Evolutionary conservation across 257 asterid genomes (phyloP), one percentile per base, ranked within the genome.

Genomic region (Solanum appendiculatum): DNA sequence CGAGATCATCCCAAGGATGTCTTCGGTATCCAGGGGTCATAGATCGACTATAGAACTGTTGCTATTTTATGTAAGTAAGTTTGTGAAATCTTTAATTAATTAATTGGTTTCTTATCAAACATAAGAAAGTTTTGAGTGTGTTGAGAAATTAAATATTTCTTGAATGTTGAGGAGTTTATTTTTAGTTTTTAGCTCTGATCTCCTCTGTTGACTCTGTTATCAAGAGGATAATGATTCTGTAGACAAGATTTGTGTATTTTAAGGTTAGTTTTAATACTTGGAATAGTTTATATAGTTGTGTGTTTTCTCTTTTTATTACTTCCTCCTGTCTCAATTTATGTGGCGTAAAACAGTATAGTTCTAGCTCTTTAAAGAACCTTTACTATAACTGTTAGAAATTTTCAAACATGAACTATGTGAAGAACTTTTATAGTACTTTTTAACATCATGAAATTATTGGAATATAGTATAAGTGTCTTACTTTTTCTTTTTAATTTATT

Each of bases 151-250:
- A 10, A 23, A n/a, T 23, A 58, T 92, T 89, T 89, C 88, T 90
- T 81, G 95, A 87, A 64, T 88, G 87, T 89, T 81, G 95, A 87
- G 70, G 86, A 68, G 80, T 92, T 91, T 94, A 93, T 91, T 75
- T 74, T n/a, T 23, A 21, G 56, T 23, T 39, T 44, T 10, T 12
- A 21, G 31, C 33, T 75, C 1, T 75, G 34, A 39, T 75, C 58
- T n/a, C 36, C 5, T 37, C 18, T 36, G 3, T 74, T 74, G 31
- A 74, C 82, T 37, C 11, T 39, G 83, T 74, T 37, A 36, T 36
- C 29, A 73, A 1, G 27, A 66, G 21, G 73, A 9, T 66, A 27
- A 21, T 66, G 36, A 66, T 27, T 66, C 37, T 66, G 73, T 66
- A 66, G 18, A 27, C 18, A 27, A 66, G 9, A 66, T 29, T 66